Evolutionary conservation across 331 rosid species (phyloP), one percentile per base, ranked within the genome.

Genomic region (Saraca asoca): DNA sequence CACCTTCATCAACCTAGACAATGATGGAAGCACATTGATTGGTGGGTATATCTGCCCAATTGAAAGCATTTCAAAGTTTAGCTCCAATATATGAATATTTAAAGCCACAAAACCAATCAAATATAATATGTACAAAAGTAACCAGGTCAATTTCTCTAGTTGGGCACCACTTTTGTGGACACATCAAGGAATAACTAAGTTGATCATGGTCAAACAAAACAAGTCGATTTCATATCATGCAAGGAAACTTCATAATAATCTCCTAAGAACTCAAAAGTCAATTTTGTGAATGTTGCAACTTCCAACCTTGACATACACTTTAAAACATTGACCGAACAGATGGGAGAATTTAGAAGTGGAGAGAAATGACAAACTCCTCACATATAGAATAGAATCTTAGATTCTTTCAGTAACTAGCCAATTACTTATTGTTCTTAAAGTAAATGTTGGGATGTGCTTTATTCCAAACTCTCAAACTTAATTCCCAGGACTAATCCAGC

Each of bases 1-100:
- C 79, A 94, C 99, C 97, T 94, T 94, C 99, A 94, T 94, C 82
- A 94, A 81, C 69, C 99, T 91, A 83, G 97, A 94, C 50, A 94
- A 79, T 16, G 99, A 94, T 41, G 99, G 97, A 37, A 94, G 95
- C 71, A 94, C 99, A 65, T 94, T 94, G 77, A 94, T 94, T 55
- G 99, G 99, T 49, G 99, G 99, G 76, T 90, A 85, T 77, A 94
- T 80, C 99, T 94, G 89, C 85, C 18, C 75, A 55, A 20, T 61
- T 71, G 60, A 68, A 76, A 49, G 61, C 67, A 68, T 15, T 62
- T 69, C 61, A 70, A 71, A 73, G 44, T 48, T 68, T 67, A 77
- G 70, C 31, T 68, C 60, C 71, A 7, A 46, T 45, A 48, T 49
- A 75, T 65, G 13, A 51, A 78, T 43, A 33, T n/a, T 46, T 16